Evolutionary conservation across 345 rosid species (phyloP).

Genomic region (Arabidopsis arenosa): DNA sequence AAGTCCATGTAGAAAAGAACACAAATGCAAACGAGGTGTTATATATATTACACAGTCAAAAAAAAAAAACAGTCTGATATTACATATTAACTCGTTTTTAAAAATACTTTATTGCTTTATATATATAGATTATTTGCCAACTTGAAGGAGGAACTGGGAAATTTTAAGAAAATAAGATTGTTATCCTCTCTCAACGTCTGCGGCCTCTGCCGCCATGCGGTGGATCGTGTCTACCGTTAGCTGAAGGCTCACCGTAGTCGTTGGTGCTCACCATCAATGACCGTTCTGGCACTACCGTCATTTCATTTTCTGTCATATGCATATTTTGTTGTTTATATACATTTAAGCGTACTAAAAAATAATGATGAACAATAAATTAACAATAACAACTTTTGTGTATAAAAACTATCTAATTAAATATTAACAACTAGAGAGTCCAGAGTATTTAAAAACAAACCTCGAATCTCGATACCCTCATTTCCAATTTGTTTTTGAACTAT

Average conservation of each 20-base stretch:
- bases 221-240: conserved; percentile 71
- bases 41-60: background rate
- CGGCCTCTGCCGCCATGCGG: conserved; percentile 46
- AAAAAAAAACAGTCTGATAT: too few relatives aligned
- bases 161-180: background rate
- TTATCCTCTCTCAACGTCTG: conserved; percentile 31
- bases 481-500: background rate
- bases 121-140: conserved; percentile 20
- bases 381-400: background rate
- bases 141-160: background rate
- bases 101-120: background rate
- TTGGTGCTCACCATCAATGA: conserved; percentile 52
- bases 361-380: background rate
- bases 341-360: background rate
- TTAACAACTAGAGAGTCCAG: background rate
- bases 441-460: background rate
- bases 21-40: conserved; percentile 10
- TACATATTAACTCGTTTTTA: background rate
- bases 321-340: background rate
- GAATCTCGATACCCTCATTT: background rate
- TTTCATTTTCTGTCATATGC: conserved; percentile 39
- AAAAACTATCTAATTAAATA: background rate
- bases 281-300: conserved; percentile 48
- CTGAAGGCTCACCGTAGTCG: conserved; percentile 60
- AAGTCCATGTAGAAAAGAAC: background rate